These are phyloP conservation scores for Pittosporum tobira DNA, from an alignment of 129 eudicot species.

Conservation along the genomic window DNA sequence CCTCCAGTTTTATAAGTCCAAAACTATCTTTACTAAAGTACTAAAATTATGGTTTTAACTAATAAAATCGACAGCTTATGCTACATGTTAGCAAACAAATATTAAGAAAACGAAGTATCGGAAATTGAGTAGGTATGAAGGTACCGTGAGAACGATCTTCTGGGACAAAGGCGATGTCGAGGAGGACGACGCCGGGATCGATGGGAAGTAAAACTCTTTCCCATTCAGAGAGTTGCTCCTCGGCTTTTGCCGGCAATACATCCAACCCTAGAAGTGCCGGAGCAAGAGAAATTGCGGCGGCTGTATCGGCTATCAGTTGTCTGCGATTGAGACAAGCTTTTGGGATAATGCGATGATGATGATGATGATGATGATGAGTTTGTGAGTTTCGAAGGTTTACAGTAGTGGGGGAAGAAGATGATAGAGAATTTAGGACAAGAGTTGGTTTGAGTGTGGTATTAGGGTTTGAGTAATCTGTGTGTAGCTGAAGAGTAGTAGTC, in stretches of 20 bases:
- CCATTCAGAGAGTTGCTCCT: conserved; percentile 79
- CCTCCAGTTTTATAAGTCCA: too few relatives aligned
- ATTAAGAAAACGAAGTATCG: background rate
- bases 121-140: background rate
- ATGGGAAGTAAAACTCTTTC: conserved; percentile 81
- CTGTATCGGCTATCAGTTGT: conserved; percentile 44
- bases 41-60: too few relatives aligned
- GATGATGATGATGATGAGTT: too few relatives aligned
- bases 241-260: conserved; percentile 28
- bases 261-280: conserved; percentile 15
- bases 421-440: conserved; percentile 23
- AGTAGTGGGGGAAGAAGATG: conserved; percentile 14
- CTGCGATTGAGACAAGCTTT: conserved; percentile 49
- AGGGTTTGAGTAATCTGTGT: conserved; percentile 24
- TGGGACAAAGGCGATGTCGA: conserved; percentile 92
- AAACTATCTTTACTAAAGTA: too few relatives aligned
- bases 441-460: conserved; percentile 19
- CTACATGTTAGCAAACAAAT: background rate
- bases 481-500: conserved; percentile 32
- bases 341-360: conserved; percentile 21
- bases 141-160: conserved; percentile 84
- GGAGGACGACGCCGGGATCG: conserved; percentile 96
- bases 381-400: conserved; percentile 17
- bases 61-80: background rate
- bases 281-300: conserved; percentile 43